Evolutionary conservation across 495 filamentous ascomycete species (phyloP), one percentile per base, ranked within the genome.

Genomic region (Podospora pseudocomata): DNA sequence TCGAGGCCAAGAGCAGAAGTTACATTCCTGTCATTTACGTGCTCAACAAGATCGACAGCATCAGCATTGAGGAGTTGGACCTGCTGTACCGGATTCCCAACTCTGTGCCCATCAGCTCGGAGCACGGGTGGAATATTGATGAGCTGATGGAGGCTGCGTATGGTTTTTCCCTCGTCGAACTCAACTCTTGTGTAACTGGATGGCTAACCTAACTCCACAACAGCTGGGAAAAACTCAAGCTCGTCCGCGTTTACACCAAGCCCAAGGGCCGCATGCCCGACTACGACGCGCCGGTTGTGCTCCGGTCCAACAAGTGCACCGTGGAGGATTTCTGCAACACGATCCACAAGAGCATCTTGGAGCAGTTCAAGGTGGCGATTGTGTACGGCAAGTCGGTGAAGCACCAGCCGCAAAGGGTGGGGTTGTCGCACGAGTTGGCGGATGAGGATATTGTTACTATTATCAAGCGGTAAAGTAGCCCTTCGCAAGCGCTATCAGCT

Each of bases 21-120:
- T 99, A 99, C 78, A 98, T 99, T 74, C 95, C 95, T 23, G 95
- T 98, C 68, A 90, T 99, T 60, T 99, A 99, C 83, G 94, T 96
- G 4, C 84, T 99, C 77, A 99, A 99, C 86, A 99, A 99, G 84
- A 99, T 99, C 71, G 95, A 99, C 80, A 89, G 94, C 55, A 97
- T 99, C 74, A 92, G 92, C 56, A 97, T 99, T 74, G 94, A 99
- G 79, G 95, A 99, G 78, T 83, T 99, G 69, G 95, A 99, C 79
- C 82, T 99, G 61, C 82, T 99, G 30, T 99, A 99, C 79, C 88
- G 95, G 60, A 99, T 99, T 70, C 95, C 95, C 54, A 95, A 98
- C 79, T 92, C 95, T 44, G 93, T 92, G 67, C 95, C 95, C 18
- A 97, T 99, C 80, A 97, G 92, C 77, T 93, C 94, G 62, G 95